Percentiles rank a stretch among this genome's conserved stretches.
These are phyloP conservation scores for Ziziphus jujuba DNA, from an alignment of 306 rosid species.

Conservation along the genomic window DNA sequence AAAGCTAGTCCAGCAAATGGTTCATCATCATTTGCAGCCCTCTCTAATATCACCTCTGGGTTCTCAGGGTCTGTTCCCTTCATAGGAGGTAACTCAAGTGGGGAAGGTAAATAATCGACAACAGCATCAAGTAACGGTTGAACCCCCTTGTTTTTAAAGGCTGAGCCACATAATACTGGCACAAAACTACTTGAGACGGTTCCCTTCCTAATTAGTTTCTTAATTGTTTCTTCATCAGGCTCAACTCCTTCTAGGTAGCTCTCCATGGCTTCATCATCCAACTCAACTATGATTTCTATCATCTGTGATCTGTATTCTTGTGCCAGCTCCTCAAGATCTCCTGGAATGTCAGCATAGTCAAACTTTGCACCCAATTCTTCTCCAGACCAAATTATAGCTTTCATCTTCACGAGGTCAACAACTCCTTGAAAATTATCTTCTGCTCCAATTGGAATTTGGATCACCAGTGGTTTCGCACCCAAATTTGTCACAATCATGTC, in stretches of 20 bases:
- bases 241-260: constrained; percentile 85
- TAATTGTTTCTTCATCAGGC: constrained; percentile 75
- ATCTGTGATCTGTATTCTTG: constrained; percentile 64
- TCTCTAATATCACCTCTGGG: constrained; percentile 67
- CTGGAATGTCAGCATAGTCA: constrained; percentile 67
- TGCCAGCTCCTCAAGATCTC: constrained; percentile 68
- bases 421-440: constrained; percentile 87
- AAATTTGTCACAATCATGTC: constrained; percentile 92
- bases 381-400: constrained; percentile 91
- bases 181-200: constrained; percentile 66
- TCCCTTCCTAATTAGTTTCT: constrained; percentile 76
- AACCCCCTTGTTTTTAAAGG: constrained; percentile 98
- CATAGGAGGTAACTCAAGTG: constrained; percentile 87
- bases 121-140: constrained; percentile 96
- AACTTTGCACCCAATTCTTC: constrained; percentile 97
- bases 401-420: constrained; percentile 87
- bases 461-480: constrained; percentile 93
- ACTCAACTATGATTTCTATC: constrained; percentile 78
- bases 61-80: constrained; percentile 90
- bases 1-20: constrained; percentile 95
- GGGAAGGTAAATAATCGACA: constrained; percentile 92
- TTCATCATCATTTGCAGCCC: constrained; percentile 75
- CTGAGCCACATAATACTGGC: constrained; percentile 94
- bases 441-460: constrained; percentile 85
- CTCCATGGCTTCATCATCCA: constrained; percentile 89